phyloP scores from a whole-genome alignment of 1,139 yeast genomes.

The Kodamaea ohmeri region DNA sequence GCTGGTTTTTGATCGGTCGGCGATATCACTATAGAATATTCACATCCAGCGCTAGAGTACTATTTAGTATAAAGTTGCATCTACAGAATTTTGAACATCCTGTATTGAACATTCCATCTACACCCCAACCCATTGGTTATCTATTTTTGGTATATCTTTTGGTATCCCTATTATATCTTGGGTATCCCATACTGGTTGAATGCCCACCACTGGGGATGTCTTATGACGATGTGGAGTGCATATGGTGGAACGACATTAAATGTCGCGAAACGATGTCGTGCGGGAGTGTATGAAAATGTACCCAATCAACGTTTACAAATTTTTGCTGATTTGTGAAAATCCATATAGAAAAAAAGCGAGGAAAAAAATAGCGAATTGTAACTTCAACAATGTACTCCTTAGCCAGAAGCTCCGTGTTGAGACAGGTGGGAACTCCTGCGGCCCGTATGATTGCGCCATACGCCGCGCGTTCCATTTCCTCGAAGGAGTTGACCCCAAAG shows the following conservation, averaged over 20 bases:
- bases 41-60: no score
- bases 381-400: slow-evolving; percentile 24
- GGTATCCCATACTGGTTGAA: no score
- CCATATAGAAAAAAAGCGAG: slow-evolving; percentile 11
- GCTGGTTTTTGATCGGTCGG: no score
- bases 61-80: no score
- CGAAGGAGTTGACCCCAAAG: slow-evolving; percentile 46
- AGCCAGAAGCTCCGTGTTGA: slow-evolving; percentile 25
- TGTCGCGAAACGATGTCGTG: not conserved
- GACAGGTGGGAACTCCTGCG: slow-evolving; percentile 18
- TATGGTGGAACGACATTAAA: not conserved
- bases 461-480: slow-evolving; percentile 29
- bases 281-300: not conserved
- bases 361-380: slow-evolving; percentile 10
- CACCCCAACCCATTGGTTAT: no score
- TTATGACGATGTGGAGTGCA: not conserved
- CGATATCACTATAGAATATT: no score
- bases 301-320: slow-evolving; percentile 30
- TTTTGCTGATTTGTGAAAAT: slow-evolving; percentile 27
- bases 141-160: no score
- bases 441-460: slow-evolving; percentile 16
- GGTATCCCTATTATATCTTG: no score
- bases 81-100: no score
- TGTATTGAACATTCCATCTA: no score
- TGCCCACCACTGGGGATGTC: no score